These are phyloP conservation scores for Fusarium humuli DNA, from an alignment of 2,329 filamentous ascomycete genomes.

Conservation along the genomic window DNA sequence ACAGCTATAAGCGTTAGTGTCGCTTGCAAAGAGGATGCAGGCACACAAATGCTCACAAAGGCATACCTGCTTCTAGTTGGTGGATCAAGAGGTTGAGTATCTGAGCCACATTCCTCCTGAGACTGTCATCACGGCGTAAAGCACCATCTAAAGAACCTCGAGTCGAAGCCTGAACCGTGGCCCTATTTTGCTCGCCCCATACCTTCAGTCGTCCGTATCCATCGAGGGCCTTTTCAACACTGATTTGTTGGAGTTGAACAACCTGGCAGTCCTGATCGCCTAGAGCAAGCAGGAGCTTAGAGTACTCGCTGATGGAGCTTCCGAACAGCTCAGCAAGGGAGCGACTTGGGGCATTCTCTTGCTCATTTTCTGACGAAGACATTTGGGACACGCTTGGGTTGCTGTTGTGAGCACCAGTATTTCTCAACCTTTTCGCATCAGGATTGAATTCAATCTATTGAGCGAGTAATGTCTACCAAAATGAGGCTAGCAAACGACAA, in stretches of 20 bases:
- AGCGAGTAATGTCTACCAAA: no score
- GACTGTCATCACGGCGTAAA: not conserved
- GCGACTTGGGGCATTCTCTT: accelerated
- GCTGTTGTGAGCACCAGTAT: no score
- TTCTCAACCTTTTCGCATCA: no score
- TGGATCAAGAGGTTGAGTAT: not conserved
- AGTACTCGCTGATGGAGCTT: not conserved
- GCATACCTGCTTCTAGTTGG: not conserved
- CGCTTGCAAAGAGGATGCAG: no score
- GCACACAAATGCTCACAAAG: no score
- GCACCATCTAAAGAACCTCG: not conserved
- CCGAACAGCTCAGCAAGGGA: accelerated
- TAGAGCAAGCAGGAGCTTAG: accelerated
- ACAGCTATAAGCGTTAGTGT: not conserved
- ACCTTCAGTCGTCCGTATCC: not conserved
- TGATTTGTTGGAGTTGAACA: not conserved
- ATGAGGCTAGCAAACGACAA: no score
- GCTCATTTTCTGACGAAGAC: not conserved
- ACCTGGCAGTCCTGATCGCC: not conserved
- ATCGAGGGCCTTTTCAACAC: accelerated
- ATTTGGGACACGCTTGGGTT: not conserved
- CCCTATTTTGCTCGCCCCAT: not conserved
- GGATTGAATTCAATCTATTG: no score
- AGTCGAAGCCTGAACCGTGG: accelerated
- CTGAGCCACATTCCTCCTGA: not conserved